Percentiles rank a stretch among this genome's conserved stretches.
phyloP scores from a whole-genome alignment of 768 basidiomycete genomes.

The Fomitopsis serialis region DNA sequence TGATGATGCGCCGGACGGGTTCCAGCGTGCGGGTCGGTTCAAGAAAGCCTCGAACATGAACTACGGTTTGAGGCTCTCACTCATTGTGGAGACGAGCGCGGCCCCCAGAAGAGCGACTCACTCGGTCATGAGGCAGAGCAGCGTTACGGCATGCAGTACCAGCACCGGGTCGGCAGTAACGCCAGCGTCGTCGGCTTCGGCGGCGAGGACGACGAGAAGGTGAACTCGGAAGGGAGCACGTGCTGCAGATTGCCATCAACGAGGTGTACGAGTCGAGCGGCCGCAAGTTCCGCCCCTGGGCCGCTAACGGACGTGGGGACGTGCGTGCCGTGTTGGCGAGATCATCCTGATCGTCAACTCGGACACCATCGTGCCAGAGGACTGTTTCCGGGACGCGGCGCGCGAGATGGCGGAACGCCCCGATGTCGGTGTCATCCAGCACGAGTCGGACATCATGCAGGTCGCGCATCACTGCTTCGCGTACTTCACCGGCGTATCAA shows the following conservation, averaged over 20 bases:
- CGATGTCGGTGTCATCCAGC: constrained; percentile 47
- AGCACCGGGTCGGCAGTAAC: constrained; percentile 61
- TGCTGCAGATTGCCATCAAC: constrained; percentile 45
- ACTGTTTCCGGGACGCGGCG: constrained; percentile 49
- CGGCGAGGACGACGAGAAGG: constrained; percentile 14
- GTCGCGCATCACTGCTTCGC: constrained; percentile 48
- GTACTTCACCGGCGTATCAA: constrained; percentile 43
- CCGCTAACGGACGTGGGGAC: constrained; percentile 34
- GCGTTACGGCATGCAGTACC: constrained; percentile 61
- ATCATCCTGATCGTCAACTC: constrained; percentile 47
- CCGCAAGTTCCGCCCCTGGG: constrained; percentile 25
- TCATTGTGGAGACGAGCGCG: constrained; percentile 24
- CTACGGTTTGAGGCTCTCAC: constrained; percentile 30
- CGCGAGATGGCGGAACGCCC: constrained; percentile 44
- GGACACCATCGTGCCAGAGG: constrained; percentile 46
- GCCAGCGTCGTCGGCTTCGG: constrained; percentile 29
- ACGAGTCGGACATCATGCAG: constrained; percentile 52
- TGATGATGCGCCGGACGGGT: constrained; percentile 33
- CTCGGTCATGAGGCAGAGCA: constrained; percentile 23
- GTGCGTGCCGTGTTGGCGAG: constrained; percentile 37
- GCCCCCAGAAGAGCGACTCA: constrained; percentile 11
- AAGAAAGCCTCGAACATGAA: constrained; percentile 51
- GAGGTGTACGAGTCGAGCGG: constrained; percentile 38
- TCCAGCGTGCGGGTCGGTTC: constrained; percentile 45
- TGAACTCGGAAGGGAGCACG: constrained; percentile 31